Evolutionary conservation across 2,329 filamentous ascomycete species (phyloP).

Genomic region (Xylariaceae sp.): DNA sequence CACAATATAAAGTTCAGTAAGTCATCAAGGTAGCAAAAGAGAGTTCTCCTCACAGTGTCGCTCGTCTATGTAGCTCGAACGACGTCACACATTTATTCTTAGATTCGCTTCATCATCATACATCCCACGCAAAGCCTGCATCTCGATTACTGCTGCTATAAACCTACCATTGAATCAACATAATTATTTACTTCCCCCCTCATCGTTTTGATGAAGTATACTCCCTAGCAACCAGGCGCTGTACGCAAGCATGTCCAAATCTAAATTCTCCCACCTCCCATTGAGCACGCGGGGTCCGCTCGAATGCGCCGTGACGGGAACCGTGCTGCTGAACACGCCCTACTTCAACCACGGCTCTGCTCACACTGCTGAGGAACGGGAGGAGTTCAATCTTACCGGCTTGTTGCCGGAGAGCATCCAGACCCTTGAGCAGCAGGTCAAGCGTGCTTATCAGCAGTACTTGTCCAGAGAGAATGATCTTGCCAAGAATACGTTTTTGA

Average conservation of each 20-base stretch:
- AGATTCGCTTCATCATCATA: neutral
- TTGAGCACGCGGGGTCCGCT: constrained; percentile 45
- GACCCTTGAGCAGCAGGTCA: constrained; percentile 68
- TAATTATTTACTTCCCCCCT: neutral
- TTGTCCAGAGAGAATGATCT: constrained; percentile 55
- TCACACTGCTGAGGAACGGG: constrained; percentile 64
- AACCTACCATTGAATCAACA: too few species aligned
- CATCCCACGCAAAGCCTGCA: neutral
- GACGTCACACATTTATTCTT: constrained; percentile 23
- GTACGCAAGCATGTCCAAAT: constrained; percentile 27
- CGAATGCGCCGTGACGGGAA: constrained; percentile 46
- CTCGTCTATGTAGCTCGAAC: constrained; percentile 5
- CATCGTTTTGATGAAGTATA: constrained; percentile 9
- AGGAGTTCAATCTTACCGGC: constrained; percentile 64
- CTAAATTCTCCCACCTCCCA: constrained; percentile 41
- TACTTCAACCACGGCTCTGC: constrained; percentile 82
- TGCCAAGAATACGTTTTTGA: constrained; percentile 84
- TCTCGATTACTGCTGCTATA: neutral
- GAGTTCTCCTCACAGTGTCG: neutral
- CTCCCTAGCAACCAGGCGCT: constrained; percentile 11
- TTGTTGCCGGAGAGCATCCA: constrained; percentile 68
- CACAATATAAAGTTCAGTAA: neutral
- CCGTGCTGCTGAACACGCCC: constrained; percentile 56
- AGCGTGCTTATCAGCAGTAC: constrained; percentile 79
- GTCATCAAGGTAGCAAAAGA: neutral